Conservation (phyloP, 805 yeast genomes). For the Grigorovia yakushimaensis region DNA sequence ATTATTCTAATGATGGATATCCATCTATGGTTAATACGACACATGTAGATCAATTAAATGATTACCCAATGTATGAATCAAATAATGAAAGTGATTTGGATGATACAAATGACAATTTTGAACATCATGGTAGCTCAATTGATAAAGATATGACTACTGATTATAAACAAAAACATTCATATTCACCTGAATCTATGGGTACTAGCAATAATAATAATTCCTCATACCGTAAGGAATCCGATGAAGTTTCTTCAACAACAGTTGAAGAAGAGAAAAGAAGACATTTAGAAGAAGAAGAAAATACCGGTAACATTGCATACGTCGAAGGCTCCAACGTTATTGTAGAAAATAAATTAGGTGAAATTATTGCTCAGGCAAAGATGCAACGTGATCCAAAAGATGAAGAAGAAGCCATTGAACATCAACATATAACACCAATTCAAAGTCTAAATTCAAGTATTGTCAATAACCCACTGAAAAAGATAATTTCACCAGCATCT, state of each 20-base stretch:
- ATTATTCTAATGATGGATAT: neutral
- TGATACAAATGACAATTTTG: slow-evolving; percentile 1
- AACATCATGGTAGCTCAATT: neutral
- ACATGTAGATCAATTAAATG: slow-evolving; percentile 3
- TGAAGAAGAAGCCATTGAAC: slow-evolving; percentile 13
- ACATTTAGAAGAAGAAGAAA: slow-evolving; percentile 23
- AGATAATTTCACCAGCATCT: slow-evolving; percentile 15
- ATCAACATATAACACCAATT: slow-evolving; percentile 7
- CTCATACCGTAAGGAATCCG: neutral
- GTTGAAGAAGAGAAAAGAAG: slow-evolving; percentile 10
- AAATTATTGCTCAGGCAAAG: slow-evolving; percentile 51
- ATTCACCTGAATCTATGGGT: neutral
- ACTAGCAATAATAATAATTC: neutral
- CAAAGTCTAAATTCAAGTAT: slow-evolving; percentile 18
- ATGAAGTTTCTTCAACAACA: slow-evolving; percentile 1
- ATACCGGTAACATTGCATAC: slow-evolving; percentile 35
- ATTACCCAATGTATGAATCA: slow-evolving; percentile 3
- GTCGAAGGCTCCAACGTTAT: slow-evolving; percentile 63
- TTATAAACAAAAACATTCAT: neutral
- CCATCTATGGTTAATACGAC: slow-evolving; percentile 1
- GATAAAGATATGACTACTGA: neutral
- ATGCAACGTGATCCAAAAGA: slow-evolving; percentile 22
- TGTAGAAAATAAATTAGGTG: slow-evolving; percentile 80
- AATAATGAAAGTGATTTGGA: slow-evolving; percentile 3
- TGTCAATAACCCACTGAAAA: slow-evolving; percentile 21